Base-by-base conservation (phyloP, 2,329 filamentous ascomycete species). In the Myotisia sp. region DNA sequence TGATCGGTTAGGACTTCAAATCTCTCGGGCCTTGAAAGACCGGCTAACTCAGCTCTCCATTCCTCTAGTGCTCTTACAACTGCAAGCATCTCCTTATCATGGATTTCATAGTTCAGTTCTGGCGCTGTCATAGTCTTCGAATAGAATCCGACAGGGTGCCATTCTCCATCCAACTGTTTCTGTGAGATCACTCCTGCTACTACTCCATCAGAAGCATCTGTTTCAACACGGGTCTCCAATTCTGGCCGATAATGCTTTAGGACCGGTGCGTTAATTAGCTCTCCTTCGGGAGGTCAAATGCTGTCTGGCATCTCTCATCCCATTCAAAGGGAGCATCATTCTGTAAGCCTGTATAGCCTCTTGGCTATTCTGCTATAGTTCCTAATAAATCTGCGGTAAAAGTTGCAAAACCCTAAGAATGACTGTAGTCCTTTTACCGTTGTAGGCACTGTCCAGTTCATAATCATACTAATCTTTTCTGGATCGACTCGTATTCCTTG, bases 1-100 rank as follows among this genome's bases (percentile, higher is more conserved):
- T 56, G 44, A 33, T 56, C 49, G 6, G 37, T 46, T 2, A 44
- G 38, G 10, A 55, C 14, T 41, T 10, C 33, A 29, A 10, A 48
- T 37, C n/a, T 22, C 26, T 7, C 33, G n/a, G n/a, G n/a, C n/a
- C n/a, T n/a, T 21, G 34, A 31, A 29, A 2, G 29, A 19, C 4
- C 40, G 7, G 7, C 7, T 7, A 29, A 13, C 14, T 29, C 26
- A 7, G n/a, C n/a, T 24, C 22, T 34, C 16, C 33, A 34, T 27
- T 28, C 8, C 22, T 34, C 28, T 10, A 34, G 14, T 26, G 23
- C 21, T 26, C 6, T 7, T 20, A 34, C 33, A 8, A 34, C 28
- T 17, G 16, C 33, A 13, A 34, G 33, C 19, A 34, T 9, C 28
- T 34, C 20, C 33, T 34, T 34, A 17, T 34, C 22, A 18, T 34